A percentile compares a stretch with the other conserved stretches of the same genome.
Evolutionary conservation across 1,284 basidiomycete species (phyloP).

Genomic region (Moesziomyces aphidis): DNA sequence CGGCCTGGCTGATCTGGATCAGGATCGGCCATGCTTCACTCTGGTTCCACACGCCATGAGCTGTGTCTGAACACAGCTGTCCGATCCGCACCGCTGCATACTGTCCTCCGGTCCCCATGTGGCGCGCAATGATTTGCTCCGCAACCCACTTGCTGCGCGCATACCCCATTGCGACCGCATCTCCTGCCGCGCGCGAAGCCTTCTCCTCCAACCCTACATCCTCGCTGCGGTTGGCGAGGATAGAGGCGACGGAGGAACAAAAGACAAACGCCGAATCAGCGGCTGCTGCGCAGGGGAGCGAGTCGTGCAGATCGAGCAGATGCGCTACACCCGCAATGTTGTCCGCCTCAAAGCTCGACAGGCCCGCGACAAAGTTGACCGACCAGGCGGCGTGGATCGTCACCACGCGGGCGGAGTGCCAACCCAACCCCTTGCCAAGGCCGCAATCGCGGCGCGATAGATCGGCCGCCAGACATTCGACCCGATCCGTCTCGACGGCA

Average conservation of each 20-base stretch:
- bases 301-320: constrained; percentile 41
- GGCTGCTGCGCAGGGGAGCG: constrained; percentile 58
- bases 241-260: constrained; percentile 70
- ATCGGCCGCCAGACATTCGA: constrained; percentile 41
- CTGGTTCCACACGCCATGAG: constrained; percentile 74
- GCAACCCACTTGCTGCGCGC: constrained; percentile 73
- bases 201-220: constrained; percentile 1
- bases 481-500: constrained; percentile 15
- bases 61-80: constrained; percentile 73
- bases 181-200: constrained; percentile 1
- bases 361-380: constrained; percentile 54
- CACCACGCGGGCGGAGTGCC: constrained; percentile 1
- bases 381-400: constrained; percentile 57
- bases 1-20: constrained; percentile 69
- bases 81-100: constrained; percentile 68
- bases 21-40: constrained; percentile 72
- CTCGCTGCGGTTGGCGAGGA: constrained; percentile 70
- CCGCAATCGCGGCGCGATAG: constrained; percentile 26
- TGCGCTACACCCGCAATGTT: constrained; percentile 35
- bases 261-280: constrained; percentile 68
- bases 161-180: constrained; percentile 39
- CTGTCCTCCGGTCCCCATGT: not conserved
- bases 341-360: constrained; percentile 45
- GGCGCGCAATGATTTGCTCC: constrained; percentile 72
- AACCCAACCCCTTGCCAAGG: not conserved